Evolutionary conservation across 495 filamentous ascomycete genomes (phyloP), one percentile per base, ranked within the genome.

Genomic region (Sphaerosporella brunnea): DNA sequence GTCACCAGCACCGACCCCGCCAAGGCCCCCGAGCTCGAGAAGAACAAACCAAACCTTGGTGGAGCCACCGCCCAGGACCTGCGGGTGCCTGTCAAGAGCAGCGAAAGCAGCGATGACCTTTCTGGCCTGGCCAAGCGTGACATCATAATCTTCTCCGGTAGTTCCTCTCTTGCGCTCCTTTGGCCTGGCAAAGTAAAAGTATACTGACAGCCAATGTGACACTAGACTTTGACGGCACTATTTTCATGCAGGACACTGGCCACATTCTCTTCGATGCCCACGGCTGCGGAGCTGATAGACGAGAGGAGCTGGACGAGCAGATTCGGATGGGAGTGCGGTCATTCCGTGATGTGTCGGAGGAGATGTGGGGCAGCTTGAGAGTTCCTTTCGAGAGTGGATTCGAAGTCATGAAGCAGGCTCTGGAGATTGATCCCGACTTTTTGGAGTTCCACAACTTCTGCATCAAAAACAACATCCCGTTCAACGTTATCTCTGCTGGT

Each of bases 191-290:
- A n/a, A n/a, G n/a, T n/a, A n/a, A n/a, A n/a, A n/a, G n/a, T n/a
- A n/a, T n/a, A n/a, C n/a, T n/a, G n/a, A n/a, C n/a, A n/a, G n/a
- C n/a, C n/a, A n/a, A n/a, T n/a, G n/a, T n/a, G 8, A 32, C 48
- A 38, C 15, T 23, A 78, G 78, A 84, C 62, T 84, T 82, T 54
- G 79, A 84, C 56, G 79, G 79, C 51, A 82, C 79, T 28, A 84
- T 84, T 54, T 81, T 78, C 66, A 77, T 82, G 70, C 77, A 84
- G 71, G 79, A 82, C 50, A 82, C 77, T 11, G 79, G 79, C 37
- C 79, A 82, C 60, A 72, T 82, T 58, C 70, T 84, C 34, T 78
- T 82, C 63, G 77, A 82, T 55, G 63, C 64, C 53, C 69, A 77
- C 50, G 79, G 79, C 48, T 82, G 78, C 63, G 78, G 78, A 47